phyloP scores from a whole-genome alignment of 78 protist species.

The Dictyostelium intermedium region DNA sequence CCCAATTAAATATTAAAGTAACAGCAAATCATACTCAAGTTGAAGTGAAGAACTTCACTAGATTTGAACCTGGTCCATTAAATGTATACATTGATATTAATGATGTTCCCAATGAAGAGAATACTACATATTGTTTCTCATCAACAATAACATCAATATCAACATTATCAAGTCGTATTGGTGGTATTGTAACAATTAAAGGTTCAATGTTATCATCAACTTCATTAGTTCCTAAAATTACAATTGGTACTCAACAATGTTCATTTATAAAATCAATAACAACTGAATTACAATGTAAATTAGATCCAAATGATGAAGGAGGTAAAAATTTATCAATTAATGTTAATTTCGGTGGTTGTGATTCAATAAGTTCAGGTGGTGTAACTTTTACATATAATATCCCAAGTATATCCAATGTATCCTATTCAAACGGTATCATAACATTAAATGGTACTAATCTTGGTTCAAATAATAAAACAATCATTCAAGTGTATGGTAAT shows the following conservation, averaged over 20 bases:
- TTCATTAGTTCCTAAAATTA: background rate
- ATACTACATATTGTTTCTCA: background rate
- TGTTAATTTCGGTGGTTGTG: background rate
- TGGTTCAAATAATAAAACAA: background rate
- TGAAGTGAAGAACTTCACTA: background rate
- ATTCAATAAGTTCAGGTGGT: background rate
- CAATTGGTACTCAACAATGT: background rate
- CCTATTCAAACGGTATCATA: background rate
- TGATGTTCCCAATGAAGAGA: background rate
- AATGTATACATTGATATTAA: too few relatives aligned
- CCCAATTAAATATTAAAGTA: background rate
- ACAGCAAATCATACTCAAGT: background rate
- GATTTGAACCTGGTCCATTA: background rate
- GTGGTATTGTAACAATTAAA: background rate
- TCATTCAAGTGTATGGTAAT: too few relatives aligned
- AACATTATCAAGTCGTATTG: background rate
- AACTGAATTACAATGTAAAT: background rate
- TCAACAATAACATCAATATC: background rate
- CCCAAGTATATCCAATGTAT: background rate
- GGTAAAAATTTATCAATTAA: background rate
- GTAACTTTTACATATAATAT: background rate
- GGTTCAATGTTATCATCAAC: background rate
- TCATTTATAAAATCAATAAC: background rate
- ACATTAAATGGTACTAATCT: background rate
- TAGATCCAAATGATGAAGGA: background rate